phyloP scores from a whole-genome alignment of 2,329 filamentous ascomycete genomes.

The Diaporthe eres region DNA sequence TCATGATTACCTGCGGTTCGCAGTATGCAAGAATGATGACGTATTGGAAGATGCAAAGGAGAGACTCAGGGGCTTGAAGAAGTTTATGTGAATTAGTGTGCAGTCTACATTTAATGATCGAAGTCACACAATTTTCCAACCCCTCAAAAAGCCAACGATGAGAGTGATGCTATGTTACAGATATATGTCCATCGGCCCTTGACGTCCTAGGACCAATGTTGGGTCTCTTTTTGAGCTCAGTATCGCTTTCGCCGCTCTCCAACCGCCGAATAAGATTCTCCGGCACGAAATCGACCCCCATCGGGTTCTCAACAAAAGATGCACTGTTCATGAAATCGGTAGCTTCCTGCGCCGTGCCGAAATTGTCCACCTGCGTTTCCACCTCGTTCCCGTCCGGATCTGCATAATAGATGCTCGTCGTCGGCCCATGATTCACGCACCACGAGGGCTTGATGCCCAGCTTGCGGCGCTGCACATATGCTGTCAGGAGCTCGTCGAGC shows the following conservation, averaged over 20 bases:
- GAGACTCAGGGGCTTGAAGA: not conserved
- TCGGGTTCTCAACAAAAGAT: conserved; percentile 57
- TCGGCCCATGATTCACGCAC: conserved; percentile 63
- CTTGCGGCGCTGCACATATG: conserved; percentile 55
- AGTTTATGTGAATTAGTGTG: not conserved
- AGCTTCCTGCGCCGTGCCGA: conserved; percentile 54
- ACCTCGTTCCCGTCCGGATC: conserved; percentile 64
- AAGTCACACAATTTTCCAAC: too few relatives aligned
- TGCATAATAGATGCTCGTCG: conserved; percentile 61
- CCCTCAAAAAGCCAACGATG: too few relatives aligned
- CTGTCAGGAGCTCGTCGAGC: conserved; percentile 52
- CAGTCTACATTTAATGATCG: not conserved
- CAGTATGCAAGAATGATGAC: conserved; percentile 1
- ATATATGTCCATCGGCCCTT: not conserved
- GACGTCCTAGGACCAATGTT: not conserved
- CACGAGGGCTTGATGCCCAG: conserved; percentile 56
- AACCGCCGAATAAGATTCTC: conserved; percentile 54
- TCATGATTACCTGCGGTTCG: not conserved
- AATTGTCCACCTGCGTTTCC: conserved; percentile 63
- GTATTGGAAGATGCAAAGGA: not conserved
- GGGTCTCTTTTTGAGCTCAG: not conserved
- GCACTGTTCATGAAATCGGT: conserved; percentile 55
- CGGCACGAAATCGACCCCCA: conserved; percentile 60
- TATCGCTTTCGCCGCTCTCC: not conserved
- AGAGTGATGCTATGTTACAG: not conserved